phyloP scores from a whole-genome alignment of 2,329 filamentous ascomycete species.

The Cercospora sesami region DNA sequence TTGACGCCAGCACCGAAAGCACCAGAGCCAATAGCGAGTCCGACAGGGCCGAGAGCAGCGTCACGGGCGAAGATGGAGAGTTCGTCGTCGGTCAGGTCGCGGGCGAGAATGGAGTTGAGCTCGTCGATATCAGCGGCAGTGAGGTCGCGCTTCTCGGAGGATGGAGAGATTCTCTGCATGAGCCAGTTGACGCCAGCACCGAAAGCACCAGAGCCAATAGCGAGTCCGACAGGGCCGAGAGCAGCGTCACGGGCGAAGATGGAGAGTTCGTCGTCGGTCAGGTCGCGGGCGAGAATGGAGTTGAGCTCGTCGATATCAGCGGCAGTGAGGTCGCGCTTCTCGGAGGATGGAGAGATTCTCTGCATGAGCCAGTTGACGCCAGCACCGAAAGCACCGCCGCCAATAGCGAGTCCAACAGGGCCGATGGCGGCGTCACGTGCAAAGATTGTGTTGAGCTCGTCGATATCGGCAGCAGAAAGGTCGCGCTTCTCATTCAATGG shows the following conservation, averaged over 20 bases:
- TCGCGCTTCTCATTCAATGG: no score
- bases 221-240: background rate
- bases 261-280: no score
- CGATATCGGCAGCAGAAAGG: background rate
- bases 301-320: background rate
- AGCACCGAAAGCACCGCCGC: no score
- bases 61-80: background rate
- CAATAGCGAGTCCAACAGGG: no score
- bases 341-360: background rate
- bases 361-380: no score
- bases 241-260: background rate
- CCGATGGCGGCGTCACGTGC: background rate
- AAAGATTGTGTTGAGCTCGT: background rate
- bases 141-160: background rate
- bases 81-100: background rate
- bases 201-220: background rate
- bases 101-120: background rate
- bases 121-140: background rate
- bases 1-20: no score
- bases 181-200: background rate
- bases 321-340: background rate
- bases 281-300: background rate
- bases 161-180: background rate
- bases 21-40: no score
- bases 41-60: background rate